Base-by-base conservation (phyloP, 2,329 filamentous ascomycete species). In the Fusarium albosuccineum region DNA sequence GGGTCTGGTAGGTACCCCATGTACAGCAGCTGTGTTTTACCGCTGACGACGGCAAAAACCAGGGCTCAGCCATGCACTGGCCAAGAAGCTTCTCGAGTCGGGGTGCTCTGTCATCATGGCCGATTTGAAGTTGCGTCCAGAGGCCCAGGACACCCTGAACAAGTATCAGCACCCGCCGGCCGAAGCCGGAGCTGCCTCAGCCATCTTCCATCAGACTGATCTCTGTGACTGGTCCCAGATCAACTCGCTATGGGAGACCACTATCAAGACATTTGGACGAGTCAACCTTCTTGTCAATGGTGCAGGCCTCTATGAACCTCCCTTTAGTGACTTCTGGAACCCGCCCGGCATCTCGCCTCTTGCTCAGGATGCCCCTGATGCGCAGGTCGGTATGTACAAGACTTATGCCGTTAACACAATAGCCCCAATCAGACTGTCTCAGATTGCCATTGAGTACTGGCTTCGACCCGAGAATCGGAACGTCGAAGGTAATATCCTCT, bases 271-370 rank as follows among this genome's bases (percentile, higher is more conserved):
- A 2, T 89, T 85, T 65, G 85, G 85, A 0, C 77, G 84, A 11
- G 68, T 90, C 2, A 86, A 90, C 67, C 86, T 90, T 45, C 76
- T 91, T 2, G 79, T 89, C 17, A 90, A 90, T 70, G 86, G 86
- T 55, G 88, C 90, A 3, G 88, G 88, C 0, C 77, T 89, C n/a
- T 75, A 69, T 13, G 74, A 76, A 57, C 73, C 74, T 2, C 68
- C 68, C 2, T 70, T 41, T 10, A 68, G 60, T 9, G 52, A 58
- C 11, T 75, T 76, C 56, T 76, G 70, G 71, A 56, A 68, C 10
- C 57, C 67, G 0, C 73, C 72, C 0, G 72, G 72, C 3, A 57
- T 71, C 9, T 63, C 56, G 9, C 46, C 68, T 2, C 36, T 63
- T 5, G 33, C 72, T 0, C 11, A 62, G 42, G 72, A 75, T 17